phyloP scores from a whole-genome alignment of 257 asterid genomes.

The Rauvolfia tetraphylla region DNA sequence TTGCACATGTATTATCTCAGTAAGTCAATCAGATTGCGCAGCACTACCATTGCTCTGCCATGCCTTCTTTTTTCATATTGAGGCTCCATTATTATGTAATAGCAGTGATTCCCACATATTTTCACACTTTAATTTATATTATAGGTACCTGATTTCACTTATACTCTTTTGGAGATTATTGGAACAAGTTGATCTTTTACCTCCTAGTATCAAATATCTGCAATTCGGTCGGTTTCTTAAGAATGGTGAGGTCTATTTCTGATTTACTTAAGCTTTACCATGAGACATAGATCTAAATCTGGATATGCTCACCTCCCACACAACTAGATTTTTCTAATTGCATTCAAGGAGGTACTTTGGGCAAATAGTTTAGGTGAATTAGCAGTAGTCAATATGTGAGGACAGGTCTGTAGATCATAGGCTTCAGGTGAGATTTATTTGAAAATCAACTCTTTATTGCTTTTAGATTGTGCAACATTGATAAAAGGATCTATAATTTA shows the following conservation, averaged over 20 bases:
- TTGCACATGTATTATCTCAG: constrained; percentile 77
- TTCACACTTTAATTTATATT: constrained; percentile 20
- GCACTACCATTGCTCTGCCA: not conserved
- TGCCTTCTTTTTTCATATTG: not conserved
- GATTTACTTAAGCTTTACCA: not conserved
- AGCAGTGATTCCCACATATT: not conserved
- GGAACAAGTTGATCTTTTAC: constrained; percentile 50
- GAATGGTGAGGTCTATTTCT: constrained; percentile 37
- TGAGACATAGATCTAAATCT: not conserved
- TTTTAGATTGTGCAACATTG: constrained; percentile 73
- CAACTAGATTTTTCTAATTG: not conserved
- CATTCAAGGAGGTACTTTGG: not conserved
- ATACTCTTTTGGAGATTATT: constrained; percentile 57
- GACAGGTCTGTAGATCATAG: constrained; percentile 9
- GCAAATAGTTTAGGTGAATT: too few relatives aligned
- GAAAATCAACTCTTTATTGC: too few relatives aligned
- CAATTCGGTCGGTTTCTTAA: constrained; percentile 57
- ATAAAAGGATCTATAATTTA: constrained; percentile 38
- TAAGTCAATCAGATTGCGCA: constrained; percentile 28
- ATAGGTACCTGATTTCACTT: constrained; percentile 59
- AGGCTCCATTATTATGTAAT: not conserved
- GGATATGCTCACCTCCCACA: not conserved
- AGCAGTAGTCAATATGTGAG: too few relatives aligned
- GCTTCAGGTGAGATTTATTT: too few relatives aligned
- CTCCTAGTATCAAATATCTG: constrained; percentile 50